Evolutionary conservation across 768 basidiomycete genomes (phyloP), one percentile per base, ranked within the genome.

Genomic region (Coprinopsis strossmayeri): DNA sequence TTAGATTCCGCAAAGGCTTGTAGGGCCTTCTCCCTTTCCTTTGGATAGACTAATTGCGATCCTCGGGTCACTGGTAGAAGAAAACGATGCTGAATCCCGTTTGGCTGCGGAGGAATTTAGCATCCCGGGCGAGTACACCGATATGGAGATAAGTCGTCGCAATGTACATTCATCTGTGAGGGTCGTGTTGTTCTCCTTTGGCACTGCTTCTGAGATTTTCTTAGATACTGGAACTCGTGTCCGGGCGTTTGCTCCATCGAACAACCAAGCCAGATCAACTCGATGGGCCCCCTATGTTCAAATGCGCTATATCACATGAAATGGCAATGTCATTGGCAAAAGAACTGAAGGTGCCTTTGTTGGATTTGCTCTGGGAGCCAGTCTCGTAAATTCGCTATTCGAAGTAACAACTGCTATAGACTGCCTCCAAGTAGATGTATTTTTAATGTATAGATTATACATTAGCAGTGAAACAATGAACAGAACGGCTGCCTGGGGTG

Each of bases 1-100:
- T 21, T 34, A 89, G 85, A 69, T 84, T 13, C 78, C 91, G 1
- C 88, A 91, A 57, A 70, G 83, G n/a, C 73, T 92, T 3, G 65
- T 87, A 2, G 91, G 92, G 1, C 91, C 92, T 2, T 70, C 76
- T 27, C 64, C 83, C 1, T 94, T 94, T 59, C 79, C 86, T 0
- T 63, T 93, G 1, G 92, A 94, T 57, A 69, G 92, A 25, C 66
- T 95, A 46, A 59, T 89, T 2, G 91, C 88, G 0, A 85, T 94
- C 45, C 72, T 93, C 1, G 90, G 87, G 1, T 76, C 81, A 0
- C 64, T 96, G 1, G 56, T 91, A 11, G 84, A 89, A 56, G 90
- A 89, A 58, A 79, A 88, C 54, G 84, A 79, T 54, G 64, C 61
- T 0, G 79, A 86, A 18, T 61, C 61, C 1, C 69, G 79, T 7